These are phyloP conservation scores for Quercus rubra DNA, from an alignment of 306 rosid species.

Conservation along the genomic window DNA sequence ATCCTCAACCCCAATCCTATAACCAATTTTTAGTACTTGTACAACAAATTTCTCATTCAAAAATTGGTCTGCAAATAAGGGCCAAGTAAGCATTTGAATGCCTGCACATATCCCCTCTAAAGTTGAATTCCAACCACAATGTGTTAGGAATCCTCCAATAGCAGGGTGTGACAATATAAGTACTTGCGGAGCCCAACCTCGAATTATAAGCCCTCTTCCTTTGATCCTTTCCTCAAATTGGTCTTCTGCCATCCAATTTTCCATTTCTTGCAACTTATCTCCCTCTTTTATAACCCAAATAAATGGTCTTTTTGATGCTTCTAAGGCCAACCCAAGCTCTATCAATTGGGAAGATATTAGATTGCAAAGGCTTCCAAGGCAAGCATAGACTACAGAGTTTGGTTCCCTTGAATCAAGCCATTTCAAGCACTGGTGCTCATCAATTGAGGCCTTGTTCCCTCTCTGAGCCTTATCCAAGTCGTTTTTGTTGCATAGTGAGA, in stretches of 20 bases:
- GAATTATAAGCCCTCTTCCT: constrained; percentile 30
- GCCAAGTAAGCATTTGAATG: background rate
- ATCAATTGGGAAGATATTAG: constrained; percentile 11
- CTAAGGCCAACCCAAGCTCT: constrained; percentile 38
- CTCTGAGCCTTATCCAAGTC: constrained; percentile 36
- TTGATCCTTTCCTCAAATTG: constrained; percentile 44
- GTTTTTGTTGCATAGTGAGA: constrained; percentile 32
- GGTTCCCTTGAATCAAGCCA: too few relatives aligned
- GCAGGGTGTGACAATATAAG: background rate
- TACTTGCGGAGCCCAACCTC: constrained; percentile 67
- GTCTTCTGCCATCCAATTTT: constrained; percentile 30
- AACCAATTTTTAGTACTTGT: constrained; percentile 26
- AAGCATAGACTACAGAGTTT: constrained; percentile 23
- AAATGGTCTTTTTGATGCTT: constrained; percentile 31
- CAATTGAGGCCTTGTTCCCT: too few relatives aligned
- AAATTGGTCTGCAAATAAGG: constrained; percentile 43
- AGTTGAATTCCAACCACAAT: too few relatives aligned
- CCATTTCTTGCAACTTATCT: constrained; percentile 16
- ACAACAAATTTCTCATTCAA: constrained; percentile 33
- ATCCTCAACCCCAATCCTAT: constrained; percentile 32
- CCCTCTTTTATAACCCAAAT: constrained; percentile 26
- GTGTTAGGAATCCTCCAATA: too few relatives aligned
- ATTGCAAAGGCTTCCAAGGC: constrained; percentile 41
- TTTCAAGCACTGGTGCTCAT: too few relatives aligned
- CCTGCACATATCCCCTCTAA: too few relatives aligned